A percentile compares a stretch with the other conserved stretches of the same genome.
These are phyloP conservation scores for Lachancea fermentati DNA, from an alignment of 805 yeast species.

Conservation along the genomic window DNA sequence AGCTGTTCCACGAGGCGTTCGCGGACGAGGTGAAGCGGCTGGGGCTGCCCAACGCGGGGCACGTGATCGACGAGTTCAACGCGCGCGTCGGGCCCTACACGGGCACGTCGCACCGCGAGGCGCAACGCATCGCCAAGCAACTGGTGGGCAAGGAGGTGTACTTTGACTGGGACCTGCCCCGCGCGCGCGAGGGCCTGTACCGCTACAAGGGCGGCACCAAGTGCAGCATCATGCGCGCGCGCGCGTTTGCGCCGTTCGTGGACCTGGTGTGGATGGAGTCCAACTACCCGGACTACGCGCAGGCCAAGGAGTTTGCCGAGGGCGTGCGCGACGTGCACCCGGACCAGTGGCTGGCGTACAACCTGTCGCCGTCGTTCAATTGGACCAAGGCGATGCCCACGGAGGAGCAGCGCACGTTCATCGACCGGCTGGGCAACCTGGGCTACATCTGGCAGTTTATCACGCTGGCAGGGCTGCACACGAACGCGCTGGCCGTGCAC, in stretches of 20 bases:
- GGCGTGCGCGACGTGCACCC: conserved; percentile 82
- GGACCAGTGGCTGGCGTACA: conserved; percentile 93
- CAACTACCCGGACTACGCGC: conserved; percentile 86
- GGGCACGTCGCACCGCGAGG: conserved; percentile 71
- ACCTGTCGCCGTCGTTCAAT: conserved; percentile 95
- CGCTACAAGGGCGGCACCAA: conserved; percentile 94
- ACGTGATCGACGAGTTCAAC: conserved; percentile 59
- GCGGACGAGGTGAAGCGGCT: conserved; percentile 70
- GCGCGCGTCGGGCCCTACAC: conserved; percentile 69
- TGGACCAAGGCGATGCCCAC: conserved; percentile 93
- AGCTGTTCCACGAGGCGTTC: conserved; percentile 88
- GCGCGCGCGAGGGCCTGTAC: conserved; percentile 96
- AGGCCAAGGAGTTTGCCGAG: conserved; percentile 90
- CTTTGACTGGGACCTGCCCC: conserved; percentile 93
- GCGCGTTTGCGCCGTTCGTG: conserved; percentile 91
- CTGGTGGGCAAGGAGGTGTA: conserved; percentile 75
- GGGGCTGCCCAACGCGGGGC: conserved; percentile 51
- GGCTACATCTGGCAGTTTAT: conserved; percentile 98
- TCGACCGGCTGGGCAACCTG: conserved; percentile 74
- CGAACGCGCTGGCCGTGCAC: conserved; percentile 88
- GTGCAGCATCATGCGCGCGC: conserved; percentile 95
- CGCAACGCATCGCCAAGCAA: conserved; percentile 66
- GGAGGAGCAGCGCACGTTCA: conserved; percentile 85
- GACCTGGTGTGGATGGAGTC: conserved; percentile 99
- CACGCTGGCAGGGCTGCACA: conserved; percentile 94